Base-by-base conservation (phyloP, 2,329 filamentous ascomycete species). In the Colletotrichum chrysophilum region DNA sequence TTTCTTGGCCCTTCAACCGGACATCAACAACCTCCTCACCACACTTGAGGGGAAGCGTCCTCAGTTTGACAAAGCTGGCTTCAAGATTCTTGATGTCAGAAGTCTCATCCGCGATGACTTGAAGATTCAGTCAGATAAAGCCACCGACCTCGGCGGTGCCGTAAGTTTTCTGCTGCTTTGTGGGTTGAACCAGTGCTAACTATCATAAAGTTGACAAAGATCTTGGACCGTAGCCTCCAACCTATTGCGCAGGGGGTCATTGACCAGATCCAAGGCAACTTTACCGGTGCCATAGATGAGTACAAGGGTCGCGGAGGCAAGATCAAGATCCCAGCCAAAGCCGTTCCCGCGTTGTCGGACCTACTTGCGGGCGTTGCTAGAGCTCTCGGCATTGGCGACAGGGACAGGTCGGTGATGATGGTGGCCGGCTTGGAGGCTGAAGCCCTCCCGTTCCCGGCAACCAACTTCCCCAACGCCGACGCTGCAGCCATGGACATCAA, bases 1-100 rank as follows among this genome's bases (percentile, higher is more conserved):
- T 7, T 75, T 75, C 13, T 43, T 75, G 5, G 32, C 5, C 14
- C 38, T 75, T 3, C 73, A 75, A 26, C 73, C 73, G 13, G 69
- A 75, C 1, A 75, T 75, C 21, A 73, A 26, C 13, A 68, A 30
- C 16, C 28, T 75, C 30, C 24, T 75, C 55, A 48, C 38, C n/a
- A 48, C 62, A 4, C 62, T 75, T 7, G 26, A 67, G 34, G 32
- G 16, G 2, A 75, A 75, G 32, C 73, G 73, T 8, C 55, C 16
- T 26, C 69, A 75, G 5, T 75, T 75, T n/a, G 73, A 75, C 69
- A 75, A 75, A 58, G 73, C 73, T 18, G 73, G 73, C 6, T 75
- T 75, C 26, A 72, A 26, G 13, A 75, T 75, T 13, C 58, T 75
- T 7, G 73, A 75, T 18, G 73, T 75, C 8, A 58, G 69, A 21